Conservation (phyloP, 1,284 basidiomycete species). For the Volvariella surrecta region DNA sequence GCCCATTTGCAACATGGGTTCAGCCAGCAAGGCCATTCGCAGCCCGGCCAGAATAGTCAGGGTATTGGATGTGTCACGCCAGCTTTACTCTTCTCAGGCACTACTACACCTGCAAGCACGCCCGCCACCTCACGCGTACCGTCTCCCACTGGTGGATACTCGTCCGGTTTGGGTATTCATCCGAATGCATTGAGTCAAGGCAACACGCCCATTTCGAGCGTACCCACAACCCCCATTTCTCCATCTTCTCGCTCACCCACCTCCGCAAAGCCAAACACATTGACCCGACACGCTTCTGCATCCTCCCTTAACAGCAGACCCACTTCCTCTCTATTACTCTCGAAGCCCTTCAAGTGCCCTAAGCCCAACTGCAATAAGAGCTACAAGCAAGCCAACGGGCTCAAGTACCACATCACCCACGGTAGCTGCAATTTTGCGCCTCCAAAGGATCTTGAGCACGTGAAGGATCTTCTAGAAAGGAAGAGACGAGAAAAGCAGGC, state of each 20-base stretch:
- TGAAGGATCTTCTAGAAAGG: slow-evolving; percentile 56
- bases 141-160: slow-evolving; percentile 7
- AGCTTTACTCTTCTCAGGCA: slow-evolving; percentile 45
- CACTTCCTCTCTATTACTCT: slow-evolving; percentile 44
- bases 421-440: slow-evolving; percentile 91
- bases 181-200: not conserved
- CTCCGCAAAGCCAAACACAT: not conserved
- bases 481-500: slow-evolving; percentile 36
- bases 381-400: slow-evolving; percentile 88
- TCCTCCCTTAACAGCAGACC: slow-evolving; percentile 38
- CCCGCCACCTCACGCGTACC: slow-evolving; percentile 13
- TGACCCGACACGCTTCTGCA: slow-evolving; percentile 22
- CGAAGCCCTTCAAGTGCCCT: slow-evolving; percentile 94
- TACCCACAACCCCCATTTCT: slow-evolving; percentile 1
- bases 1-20: slow-evolving; percentile 11
- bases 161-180: not conserved
- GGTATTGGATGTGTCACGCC: slow-evolving; percentile 45
- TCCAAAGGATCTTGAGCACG: slow-evolving; percentile 68
- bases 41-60: slow-evolving; percentile 1
- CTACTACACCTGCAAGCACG: slow-evolving; percentile 16
- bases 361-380: slow-evolving; percentile 97
- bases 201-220: slow-evolving; percentile 8
- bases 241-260: slow-evolving; percentile 3
- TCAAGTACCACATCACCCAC: slow-evolving; percentile 96
- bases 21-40: slow-evolving; percentile 12